Conservation (phyloP, 305 asterid genomes). For the Rubia tinctorum region DNA sequence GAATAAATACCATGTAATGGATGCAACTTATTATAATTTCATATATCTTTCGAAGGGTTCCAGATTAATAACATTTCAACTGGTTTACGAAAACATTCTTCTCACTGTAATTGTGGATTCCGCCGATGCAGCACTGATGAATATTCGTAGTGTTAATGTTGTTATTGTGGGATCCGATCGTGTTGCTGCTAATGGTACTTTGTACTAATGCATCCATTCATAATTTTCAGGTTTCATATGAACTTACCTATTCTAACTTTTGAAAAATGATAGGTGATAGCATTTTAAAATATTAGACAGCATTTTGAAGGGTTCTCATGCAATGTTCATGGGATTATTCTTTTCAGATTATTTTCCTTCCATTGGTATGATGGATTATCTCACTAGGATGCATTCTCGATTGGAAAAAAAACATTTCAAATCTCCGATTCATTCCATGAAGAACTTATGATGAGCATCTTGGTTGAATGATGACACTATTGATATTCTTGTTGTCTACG, state of each 20-base stretch:
- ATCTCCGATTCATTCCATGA: no score
- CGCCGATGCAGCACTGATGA: conserved; percentile 93
- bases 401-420: no score
- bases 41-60: conserved; percentile 56
- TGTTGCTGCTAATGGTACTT: conserved; percentile 82
- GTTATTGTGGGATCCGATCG: conserved; percentile 97
- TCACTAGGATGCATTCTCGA: no score
- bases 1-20: neutral
- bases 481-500: no score
- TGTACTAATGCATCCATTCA: neutral
- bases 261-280: neutral
- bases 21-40: neutral
- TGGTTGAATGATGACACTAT: no score
- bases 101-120: conserved; percentile 93
- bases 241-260: conserved; percentile 1
- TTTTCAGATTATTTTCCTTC: no score
- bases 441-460: no score
- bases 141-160: conserved; percentile 67
- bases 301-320: no score
- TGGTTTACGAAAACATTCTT: conserved; percentile 86
- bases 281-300: no score
- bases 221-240: neutral
- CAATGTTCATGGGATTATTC: no score
- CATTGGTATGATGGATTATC: no score
- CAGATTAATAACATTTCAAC: conserved; percentile 82